A percentile compares a stretch with the other conserved stretches of the same genome.
phyloP scores from a whole-genome alignment of 306 rosid genomes.

The Lathyrus sativus region DNA sequence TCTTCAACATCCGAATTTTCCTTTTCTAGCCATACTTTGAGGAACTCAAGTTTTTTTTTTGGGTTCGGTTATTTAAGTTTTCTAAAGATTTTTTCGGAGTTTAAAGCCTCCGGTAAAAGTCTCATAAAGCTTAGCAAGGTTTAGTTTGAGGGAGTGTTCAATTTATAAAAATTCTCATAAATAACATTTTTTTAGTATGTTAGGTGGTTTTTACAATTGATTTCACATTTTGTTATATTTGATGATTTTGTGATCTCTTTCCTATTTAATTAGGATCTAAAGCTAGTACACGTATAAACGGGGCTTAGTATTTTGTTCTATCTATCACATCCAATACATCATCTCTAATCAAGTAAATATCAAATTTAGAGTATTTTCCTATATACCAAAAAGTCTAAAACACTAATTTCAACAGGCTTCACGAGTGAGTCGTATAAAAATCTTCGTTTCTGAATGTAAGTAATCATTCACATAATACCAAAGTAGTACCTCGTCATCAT shows the following conservation, averaged over 20 bases:
- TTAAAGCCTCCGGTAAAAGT: too few relatives aligned
- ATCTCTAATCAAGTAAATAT: not conserved
- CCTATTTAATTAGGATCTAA: not conserved
- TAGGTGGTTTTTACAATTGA: not conserved
- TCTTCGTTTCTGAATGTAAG: constrained; percentile 1
- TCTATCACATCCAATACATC: not conserved
- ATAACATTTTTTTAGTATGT: not conserved
- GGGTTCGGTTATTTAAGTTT: not conserved
- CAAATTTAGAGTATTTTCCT: not conserved
- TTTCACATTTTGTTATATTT: not conserved
- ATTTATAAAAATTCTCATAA: not conserved
- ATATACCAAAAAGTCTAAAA: constrained; percentile 7
- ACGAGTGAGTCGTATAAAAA: not conserved
- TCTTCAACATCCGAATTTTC: not conserved
- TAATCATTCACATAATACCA: constrained; percentile 24
- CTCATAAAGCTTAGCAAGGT: not conserved
- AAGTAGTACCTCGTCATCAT: constrained; percentile 88
- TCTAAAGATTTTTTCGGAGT: not conserved
- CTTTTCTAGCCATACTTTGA: not conserved
- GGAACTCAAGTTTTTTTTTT: not conserved
- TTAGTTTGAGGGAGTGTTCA: not conserved
- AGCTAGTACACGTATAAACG: not conserved
- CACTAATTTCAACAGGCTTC: not conserved
- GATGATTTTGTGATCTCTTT: not conserved
- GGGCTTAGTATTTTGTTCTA: not conserved